Base-by-base conservation (phyloP, 345 rosid species). In the Firmiana major region DNA sequence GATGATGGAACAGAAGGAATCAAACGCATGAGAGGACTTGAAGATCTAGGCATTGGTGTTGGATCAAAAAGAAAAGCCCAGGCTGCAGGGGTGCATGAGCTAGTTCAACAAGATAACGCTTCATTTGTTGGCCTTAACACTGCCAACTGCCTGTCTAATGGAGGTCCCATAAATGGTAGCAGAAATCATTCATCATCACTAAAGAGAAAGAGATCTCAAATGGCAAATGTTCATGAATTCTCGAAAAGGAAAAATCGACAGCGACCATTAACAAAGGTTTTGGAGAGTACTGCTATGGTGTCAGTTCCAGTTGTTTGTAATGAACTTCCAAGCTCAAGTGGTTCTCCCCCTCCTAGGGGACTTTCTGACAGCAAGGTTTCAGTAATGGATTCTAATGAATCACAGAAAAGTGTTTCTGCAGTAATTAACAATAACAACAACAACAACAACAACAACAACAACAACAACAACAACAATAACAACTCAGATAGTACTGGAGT, bases 11-110 rank as follows among this genome's bases (percentile, higher is more conserved):
- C 85, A 57, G 98, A 88, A 88, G 94, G 98, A 74, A 87, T 77
- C 77, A 92, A 92, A 90, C 92, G 99, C 1, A 97, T 97, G 99
- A 92, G 93, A 90, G 99, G 98, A 70, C 97, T 92, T 77, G 94
- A 88, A 86, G 98, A 97, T 86, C 84, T 97, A 64, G 98, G 94
- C 77, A 86, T 85, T 85, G 87, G 83, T 80, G 76, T 85, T 74
- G 88, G 87, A 48, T 79, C 85, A 15, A 86, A 86, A 79, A 79
- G 79, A 26, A 91, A 80, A 79, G 87, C 63, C 46, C 91, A 76
- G 42, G 79, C 70, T 28, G 81, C 84, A 34, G 84, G 78, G 60
- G 48, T 71, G 66, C 73, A 48, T 21, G 87, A 84, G 75, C 73
- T n/a, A n/a, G 75, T 71, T 77, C 85, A 76, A 65, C 88, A 82